These are phyloP conservation scores for Cucurbita maxima DNA, from an alignment of 306 rosid genomes.

Conservation along the genomic window DNA sequence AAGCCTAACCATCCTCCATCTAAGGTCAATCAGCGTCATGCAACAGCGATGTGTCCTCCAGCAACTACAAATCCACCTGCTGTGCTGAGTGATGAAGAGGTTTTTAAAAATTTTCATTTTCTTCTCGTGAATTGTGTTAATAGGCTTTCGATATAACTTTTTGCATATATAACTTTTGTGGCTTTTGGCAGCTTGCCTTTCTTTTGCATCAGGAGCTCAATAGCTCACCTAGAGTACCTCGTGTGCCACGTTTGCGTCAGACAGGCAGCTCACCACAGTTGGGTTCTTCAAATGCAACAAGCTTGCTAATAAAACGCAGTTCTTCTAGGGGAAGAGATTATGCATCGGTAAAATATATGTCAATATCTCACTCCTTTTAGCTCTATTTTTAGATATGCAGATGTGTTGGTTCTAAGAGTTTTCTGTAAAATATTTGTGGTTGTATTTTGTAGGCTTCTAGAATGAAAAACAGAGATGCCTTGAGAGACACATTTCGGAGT, in stretches of 20 bases:
- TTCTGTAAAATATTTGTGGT: not conserved
- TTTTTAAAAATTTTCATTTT: slow-evolving; percentile 19
- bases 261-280: slow-evolving; percentile 71
- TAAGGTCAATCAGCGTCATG: slow-evolving; percentile 53
- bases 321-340: slow-evolving; percentile 73
- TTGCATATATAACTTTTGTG: not conserved
- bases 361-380: not conserved
- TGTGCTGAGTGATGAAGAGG: slow-evolving; percentile 88
- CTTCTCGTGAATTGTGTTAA: not conserved
- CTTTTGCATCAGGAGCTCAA: slow-evolving; percentile 90
- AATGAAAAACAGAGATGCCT: slow-evolving; percentile 62
- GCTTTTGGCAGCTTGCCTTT: slow-evolving; percentile 56
- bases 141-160: slow-evolving; percentile 3
- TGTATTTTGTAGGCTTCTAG: slow-evolving; percentile 41
- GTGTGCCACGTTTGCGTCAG: slow-evolving; percentile 85
- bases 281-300: slow-evolving; percentile 56
- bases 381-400: not conserved
- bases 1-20: slow-evolving; percentile 49
- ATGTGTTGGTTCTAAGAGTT: not conserved
- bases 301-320: slow-evolving; percentile 64
- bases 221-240: slow-evolving; percentile 97
- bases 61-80: slow-evolving; percentile 46
- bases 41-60: slow-evolving; percentile 38
- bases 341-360: slow-evolving; percentile 31
- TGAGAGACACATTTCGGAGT: slow-evolving; percentile 50